A percentile compares a stretch with the other conserved stretches of the same genome.
These are phyloP conservation scores for Peronospora destructor DNA, from an alignment of 352 stramenopile genomes.

Conservation along the genomic window DNA sequence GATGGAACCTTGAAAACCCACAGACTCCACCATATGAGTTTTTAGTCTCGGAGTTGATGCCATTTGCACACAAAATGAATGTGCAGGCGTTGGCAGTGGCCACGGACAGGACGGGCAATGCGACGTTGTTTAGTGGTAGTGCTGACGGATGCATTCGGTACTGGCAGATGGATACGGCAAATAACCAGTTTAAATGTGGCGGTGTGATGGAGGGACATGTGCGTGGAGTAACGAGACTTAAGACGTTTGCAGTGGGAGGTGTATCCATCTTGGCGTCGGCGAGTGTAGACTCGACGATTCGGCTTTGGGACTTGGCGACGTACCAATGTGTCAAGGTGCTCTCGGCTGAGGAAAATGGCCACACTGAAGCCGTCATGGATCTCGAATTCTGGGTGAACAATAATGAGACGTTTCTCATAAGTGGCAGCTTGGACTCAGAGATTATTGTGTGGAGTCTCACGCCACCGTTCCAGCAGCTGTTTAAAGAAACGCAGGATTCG, in stretches of 20 bases:
- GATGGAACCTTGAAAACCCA: conserved; percentile 79
- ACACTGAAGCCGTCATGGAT: conserved; percentile 82
- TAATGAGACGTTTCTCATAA: conserved; percentile 83
- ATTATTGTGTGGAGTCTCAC: conserved; percentile 80
- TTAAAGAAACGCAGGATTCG: conserved; percentile 74
- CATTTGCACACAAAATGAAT: conserved; percentile 69
- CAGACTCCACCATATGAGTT: conserved; percentile 61
- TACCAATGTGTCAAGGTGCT: conserved; percentile 81
- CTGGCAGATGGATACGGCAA: conserved; percentile 68
- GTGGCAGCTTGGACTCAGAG: conserved; percentile 67
- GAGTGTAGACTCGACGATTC: conserved; percentile 75
- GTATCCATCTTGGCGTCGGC: conserved; percentile 69
- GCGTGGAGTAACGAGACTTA: conserved; percentile 72
- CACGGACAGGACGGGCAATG: conserved; percentile 54
- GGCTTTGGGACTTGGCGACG: conserved; percentile 76
- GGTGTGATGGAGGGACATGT: conserved; percentile 74
- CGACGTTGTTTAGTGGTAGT: conserved; percentile 73
- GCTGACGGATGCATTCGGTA: conserved; percentile 72
- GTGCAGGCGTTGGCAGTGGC: conserved; percentile 65
- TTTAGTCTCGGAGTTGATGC: conserved; percentile 47
- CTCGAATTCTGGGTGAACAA: conserved; percentile 84
- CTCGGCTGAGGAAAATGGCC: conserved; percentile 53
- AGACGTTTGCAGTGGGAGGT: conserved; percentile 66
- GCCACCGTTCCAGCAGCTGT: conserved; percentile 71
- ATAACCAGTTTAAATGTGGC: conserved; percentile 68